Base-by-base conservation (phyloP, 1,284 basidiomycete genomes). In the Marasmius fiardii region DNA sequence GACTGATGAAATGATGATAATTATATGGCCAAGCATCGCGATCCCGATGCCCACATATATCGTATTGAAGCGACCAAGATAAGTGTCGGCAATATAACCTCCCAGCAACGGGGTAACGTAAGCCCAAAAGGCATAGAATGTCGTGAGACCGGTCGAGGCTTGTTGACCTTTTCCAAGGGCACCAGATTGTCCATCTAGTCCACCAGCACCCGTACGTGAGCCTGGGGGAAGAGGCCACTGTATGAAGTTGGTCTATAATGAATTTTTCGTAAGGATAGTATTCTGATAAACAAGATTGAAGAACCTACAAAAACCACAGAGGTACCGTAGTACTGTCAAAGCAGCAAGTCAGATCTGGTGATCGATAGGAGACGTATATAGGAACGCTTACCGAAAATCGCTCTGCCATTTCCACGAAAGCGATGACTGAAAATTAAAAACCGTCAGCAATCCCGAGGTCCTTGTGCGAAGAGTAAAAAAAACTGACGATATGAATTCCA, bases 351-450 rank as follows among this genome's bases (percentile, higher is more conserved):
- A 56, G 26, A 16, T 24, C 20, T 14, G 51, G 23, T 23, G 35
- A 21, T 2, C 54, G 16, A 41, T 4, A 52, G 43, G 20, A 58
- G 35, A 33, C 39, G 12, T 35, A 16, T 5, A 37, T 20, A 31
- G 21, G 14, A 20, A 34, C 26, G 68, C 78, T 51, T 60, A 82
- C 82, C 11, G 88, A 91, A 69, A 92, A 92, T 20, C 89, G 82
- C 65, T 92, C 90, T 3, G 86, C 86, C 43, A 88, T 65, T 68
- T 92, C 88, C 35, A 90, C 76, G 33, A 83, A 56, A 3, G 86
- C 88, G 48, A 92, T 88, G 55, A 88, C 85, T 88, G 54, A 5
- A 20, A 31, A 33, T 18, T n/a, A 14, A 6, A 52, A n/a, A n/a
- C n/a, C 61, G 8, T 54, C 14, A 45, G n/a, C 39, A 57, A 53